A percentile compares a stretch with the other conserved stretches of the same genome.
These are phyloP conservation scores for Globisporangium canariense DNA, from an alignment of 352 stramenopile species.

Conservation along the genomic window DNA sequence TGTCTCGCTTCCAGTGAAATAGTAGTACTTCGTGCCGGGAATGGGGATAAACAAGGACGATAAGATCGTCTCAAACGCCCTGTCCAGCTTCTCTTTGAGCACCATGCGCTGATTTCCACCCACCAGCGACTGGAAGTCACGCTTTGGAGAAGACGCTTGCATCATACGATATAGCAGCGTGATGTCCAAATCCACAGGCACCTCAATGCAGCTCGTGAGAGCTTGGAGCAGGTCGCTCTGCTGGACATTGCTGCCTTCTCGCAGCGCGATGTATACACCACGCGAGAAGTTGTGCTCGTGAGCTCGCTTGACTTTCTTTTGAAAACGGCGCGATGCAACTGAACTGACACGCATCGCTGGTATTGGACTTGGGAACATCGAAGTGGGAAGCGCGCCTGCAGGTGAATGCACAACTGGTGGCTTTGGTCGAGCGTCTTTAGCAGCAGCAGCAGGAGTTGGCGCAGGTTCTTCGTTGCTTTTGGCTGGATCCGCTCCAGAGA, in stretches of 20 bases:
- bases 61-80: constrained; percentile 71
- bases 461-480: constrained; percentile 19
- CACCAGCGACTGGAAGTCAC: constrained; percentile 27
- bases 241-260: constrained; percentile 68
- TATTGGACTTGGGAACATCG: constrained; percentile 12
- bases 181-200: constrained; percentile 85
- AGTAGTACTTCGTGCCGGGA: constrained; percentile 78
- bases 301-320: constrained; percentile 79
- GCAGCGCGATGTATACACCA: constrained; percentile 79
- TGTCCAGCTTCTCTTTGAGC: constrained; percentile 62
- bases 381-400: constrained; percentile 5
- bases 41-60: constrained; percentile 58
- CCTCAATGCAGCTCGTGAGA: constrained; percentile 80
- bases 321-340: constrained; percentile 50
- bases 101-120: constrained; percentile 42
- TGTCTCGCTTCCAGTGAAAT: constrained; percentile 70
- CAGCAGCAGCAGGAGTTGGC: constrained; percentile 24
- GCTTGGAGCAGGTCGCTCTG: constrained; percentile 86
- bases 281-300: constrained; percentile 89
- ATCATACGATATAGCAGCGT: constrained; percentile 86
- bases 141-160: constrained; percentile 30
- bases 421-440: constrained; percentile 17
- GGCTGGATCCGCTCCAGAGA: constrained; percentile 22
- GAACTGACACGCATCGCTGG: constrained; percentile 20
- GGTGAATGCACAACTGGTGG: constrained; percentile 17